A percentile compares a stretch with the other conserved stretches of the same genome.
Conservation (phyloP, 352 stramenopile genomes). For the Phytophthora rubi region DNA sequence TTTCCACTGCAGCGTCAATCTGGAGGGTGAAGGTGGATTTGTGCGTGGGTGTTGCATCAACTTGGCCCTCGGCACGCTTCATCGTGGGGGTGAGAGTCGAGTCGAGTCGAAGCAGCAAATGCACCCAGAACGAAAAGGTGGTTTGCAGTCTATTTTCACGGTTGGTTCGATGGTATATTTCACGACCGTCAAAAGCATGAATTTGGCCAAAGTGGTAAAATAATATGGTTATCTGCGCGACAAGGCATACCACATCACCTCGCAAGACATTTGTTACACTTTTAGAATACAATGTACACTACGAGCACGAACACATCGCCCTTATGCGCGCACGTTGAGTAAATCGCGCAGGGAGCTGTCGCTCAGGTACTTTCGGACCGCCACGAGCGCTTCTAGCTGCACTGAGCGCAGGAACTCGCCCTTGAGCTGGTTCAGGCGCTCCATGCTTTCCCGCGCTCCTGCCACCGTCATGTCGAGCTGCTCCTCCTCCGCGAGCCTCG, state of each 20-base stretch:
- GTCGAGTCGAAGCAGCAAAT: not conserved
- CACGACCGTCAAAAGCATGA: too few species aligned
- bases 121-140: too few species aligned
- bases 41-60: constrained; percentile 17
- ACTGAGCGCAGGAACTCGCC: constrained; percentile 78
- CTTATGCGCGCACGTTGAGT: constrained; percentile 47
- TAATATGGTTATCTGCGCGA: too few species aligned
- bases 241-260: not conserved
- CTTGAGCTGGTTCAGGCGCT: constrained; percentile 58
- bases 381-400: constrained; percentile 77
- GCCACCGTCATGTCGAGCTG: constrained; percentile 49
- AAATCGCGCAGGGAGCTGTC: constrained; percentile 72
- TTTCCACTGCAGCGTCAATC: constrained; percentile 60
- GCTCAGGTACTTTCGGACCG: constrained; percentile 76
- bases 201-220: too few species aligned
- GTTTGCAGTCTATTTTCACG: too few species aligned
- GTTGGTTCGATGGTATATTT: too few species aligned
- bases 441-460: constrained; percentile 40
- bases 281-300: constrained; percentile 5
- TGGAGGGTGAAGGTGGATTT: constrained; percentile 72
- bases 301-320: not conserved
- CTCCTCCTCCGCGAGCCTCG: constrained; percentile 61
- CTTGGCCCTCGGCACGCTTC: constrained; percentile 21
- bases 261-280: not conserved
- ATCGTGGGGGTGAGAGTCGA: constrained; percentile 2